These are phyloP conservation scores for Pyricularia grisea DNA, from an alignment of 2,329 filamentous ascomycete species.

Conservation along the genomic window DNA sequence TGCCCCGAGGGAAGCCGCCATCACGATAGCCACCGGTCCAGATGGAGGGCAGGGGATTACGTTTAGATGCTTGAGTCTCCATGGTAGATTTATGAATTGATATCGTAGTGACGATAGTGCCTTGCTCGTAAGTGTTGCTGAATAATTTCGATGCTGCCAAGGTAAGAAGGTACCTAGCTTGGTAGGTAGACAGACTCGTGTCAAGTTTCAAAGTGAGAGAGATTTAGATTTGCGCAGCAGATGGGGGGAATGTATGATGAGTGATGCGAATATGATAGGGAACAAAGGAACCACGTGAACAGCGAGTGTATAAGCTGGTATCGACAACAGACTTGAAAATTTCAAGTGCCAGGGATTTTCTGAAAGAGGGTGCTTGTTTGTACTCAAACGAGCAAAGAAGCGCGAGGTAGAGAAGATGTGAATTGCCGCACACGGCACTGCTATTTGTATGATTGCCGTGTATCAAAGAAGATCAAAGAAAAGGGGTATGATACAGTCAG, in stretches of 20 bases:
- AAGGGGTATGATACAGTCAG: background rate
- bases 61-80: background rate
- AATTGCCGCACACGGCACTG: background rate
- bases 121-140: background rate
- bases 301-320: background rate
- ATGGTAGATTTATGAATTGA: background rate
- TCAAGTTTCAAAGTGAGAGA: background rate
- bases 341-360: background rate
- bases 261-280: background rate
- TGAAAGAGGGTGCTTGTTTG: background rate
- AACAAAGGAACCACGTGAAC: background rate
- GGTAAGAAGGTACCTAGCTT: background rate
- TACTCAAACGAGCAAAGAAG: background rate
- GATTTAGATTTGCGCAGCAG: background rate
- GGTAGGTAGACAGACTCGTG: background rate
- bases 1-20: background rate
- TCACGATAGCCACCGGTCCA: constrained; percentile 3
- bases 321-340: background rate
- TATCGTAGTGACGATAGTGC: background rate
- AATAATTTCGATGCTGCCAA: background rate
- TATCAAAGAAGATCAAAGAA: background rate
- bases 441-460: background rate
- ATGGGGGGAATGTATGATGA: background rate
- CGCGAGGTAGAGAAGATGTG: background rate
- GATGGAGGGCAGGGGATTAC: background rate